Percentiles rank a stretch among this genome's conserved stretches.
Conservation (phyloP, 1,139 yeast genomes). For the Ashbya aceris region DNA sequence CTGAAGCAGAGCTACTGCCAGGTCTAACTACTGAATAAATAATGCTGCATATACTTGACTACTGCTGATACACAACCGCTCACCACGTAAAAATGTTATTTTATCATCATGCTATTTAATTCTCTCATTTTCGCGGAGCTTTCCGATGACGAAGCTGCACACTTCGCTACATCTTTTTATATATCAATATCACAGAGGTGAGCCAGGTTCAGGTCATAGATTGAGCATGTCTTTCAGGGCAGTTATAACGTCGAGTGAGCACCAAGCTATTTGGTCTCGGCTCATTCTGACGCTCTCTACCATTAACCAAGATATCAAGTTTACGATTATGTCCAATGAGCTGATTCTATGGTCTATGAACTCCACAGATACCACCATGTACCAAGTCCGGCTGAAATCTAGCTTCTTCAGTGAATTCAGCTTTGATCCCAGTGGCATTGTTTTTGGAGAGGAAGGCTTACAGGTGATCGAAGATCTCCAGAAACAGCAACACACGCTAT, state of each 20-base stretch:
- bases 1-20: background rate
- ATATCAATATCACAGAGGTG: too few relatives aligned
- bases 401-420: constrained; percentile 22
- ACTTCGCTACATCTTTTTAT: too few relatives aligned
- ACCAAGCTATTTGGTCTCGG: constrained; percentile 24
- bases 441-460: constrained; percentile 29
- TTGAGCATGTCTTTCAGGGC: constrained; percentile 25
- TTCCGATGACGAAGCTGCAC: too few relatives aligned
- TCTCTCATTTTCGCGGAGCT: too few relatives aligned
- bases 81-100: too few relatives aligned
- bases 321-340: constrained; percentile 22
- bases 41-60: background rate
- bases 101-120: too few relatives aligned
- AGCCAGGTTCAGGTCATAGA: too few relatives aligned
- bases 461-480: constrained; percentile 20
- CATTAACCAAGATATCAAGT: constrained; percentile 20
- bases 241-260: constrained; percentile 16
- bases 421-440: constrained; percentile 24
- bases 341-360: constrained; percentile 25
- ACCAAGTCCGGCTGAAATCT: constrained; percentile 20
- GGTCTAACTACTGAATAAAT: constrained; percentile 1
- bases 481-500: constrained; percentile 24
- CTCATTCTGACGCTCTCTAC: constrained; percentile 21
- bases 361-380: constrained; percentile 24
- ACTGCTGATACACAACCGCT: too few relatives aligned